Base-by-base conservation (phyloP, 495 filamentous ascomycete genomes). In the Aspergillus biplanus region DNA sequence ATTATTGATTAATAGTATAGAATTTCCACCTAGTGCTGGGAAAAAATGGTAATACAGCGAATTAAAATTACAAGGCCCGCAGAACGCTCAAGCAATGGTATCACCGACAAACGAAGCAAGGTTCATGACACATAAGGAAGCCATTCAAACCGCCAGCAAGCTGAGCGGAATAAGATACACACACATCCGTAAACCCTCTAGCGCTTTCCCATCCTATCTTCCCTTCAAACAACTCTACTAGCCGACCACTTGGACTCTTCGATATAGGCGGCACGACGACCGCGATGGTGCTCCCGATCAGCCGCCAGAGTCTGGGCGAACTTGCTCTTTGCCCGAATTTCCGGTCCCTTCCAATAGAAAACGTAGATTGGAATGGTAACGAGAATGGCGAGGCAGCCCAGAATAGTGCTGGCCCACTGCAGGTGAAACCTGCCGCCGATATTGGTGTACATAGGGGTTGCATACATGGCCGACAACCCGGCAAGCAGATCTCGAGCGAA, bases 331-430 rank as follows among this genome's bases (percentile, higher is more conserved):
- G 69, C 72, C 37, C 80, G 69, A 31, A 82, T 78, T 52, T 71
- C 32, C 8, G 80, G 77, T 0, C 80, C 80, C 47, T 81, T 79
- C 71, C 72, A 76, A 55, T 82, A 83, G 62, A 82, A 79, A n/a
- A 82, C 66, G 55, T 78, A 83, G 52, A 83, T 79, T 0, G 80
- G 78, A 31, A 76, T 74, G 0, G 77, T 80, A n/a, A 82, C 75
- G 7, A 81, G 27, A 9, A 80, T 56, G 1, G 77, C 76, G 4
- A 83, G 27, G 56, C 66, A 73, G 4, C 65, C 80, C 3, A 82
- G 73, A 15, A 82, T 74, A 0, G 73, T 80, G 8, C 74, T 70
- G 6, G 78, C 74, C 69, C 76, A 82, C 59, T 77, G 73, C 16
- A 80, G 65, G 44, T 73, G 69, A 39, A 67, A 67, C 48, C 50